Base-by-base conservation (phyloP, 768 basidiomycete genomes). In the Leccinum boreale region DNA sequence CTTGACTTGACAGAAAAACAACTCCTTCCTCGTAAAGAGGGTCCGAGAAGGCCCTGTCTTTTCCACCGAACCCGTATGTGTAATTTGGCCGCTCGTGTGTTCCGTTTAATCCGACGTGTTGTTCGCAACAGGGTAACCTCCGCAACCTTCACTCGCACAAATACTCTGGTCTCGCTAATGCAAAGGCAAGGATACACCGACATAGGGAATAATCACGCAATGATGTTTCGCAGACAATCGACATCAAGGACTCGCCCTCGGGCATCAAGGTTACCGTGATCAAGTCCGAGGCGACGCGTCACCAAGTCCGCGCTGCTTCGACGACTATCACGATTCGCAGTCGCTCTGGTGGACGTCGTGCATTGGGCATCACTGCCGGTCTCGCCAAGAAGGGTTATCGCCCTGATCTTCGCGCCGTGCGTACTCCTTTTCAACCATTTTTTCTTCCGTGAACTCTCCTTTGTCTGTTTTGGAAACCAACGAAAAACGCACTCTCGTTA, bases 71-170 rank as follows among this genome's bases (percentile, higher is more conserved):
- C 84, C 86, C 54, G 89, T 92, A 69, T 61, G 85, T 83, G 10
- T 21, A 5, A 14, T 35, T 51, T 17, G 48, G 15, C 31, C 9
- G 21, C 33, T 21, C 53, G 46, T 58, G 36, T 7, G 11, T 52
- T 11, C 12, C 36, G 24, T 14, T 19, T n/a, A 44, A 35, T 26
- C 52, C 9, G 58, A 67, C 64, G 19, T 36, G 55, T 59, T 29
- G 1, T 1, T 46, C 50, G 19, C 39, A 8, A 57, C 58, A 92
- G 92, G 93, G 90, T 65, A 93, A 93, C 78, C 85, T 94, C 73
- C 79, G 81, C 58, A 94, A 90, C 79, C 67, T 92, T 64, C 89
- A 94, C 80, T 94, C 93, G n/a, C 81, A 83, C 82, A 96, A 95
- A 72, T 94, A 82, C 81, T 96, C 93, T 58, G 92, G 93, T 58